Conservation (phyloP, 176 grass and related monocot species). For the Rhipidocladum racemiflorum region DNA sequence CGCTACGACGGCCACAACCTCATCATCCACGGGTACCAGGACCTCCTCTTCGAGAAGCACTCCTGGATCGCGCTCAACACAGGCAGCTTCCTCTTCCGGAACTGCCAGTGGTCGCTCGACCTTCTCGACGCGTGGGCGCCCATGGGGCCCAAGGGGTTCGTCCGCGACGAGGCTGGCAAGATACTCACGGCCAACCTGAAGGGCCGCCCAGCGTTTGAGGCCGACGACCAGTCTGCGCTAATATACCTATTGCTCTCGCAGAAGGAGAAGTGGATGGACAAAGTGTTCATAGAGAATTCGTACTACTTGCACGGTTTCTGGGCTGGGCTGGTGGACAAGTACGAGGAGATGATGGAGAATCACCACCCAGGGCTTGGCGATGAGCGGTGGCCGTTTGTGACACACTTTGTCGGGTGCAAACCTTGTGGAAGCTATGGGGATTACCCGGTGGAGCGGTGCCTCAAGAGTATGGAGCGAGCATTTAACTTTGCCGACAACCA, state of each 20-base stretch:
- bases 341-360: slow-evolving; percentile 96
- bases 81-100: slow-evolving; percentile 84
- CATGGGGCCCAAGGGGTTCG: slow-evolving; percentile 83
- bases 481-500: slow-evolving; percentile 97
- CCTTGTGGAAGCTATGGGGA: slow-evolving; percentile 91
- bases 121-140: slow-evolving; percentile 79
- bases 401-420: slow-evolving; percentile 94
- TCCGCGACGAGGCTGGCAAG: slow-evolving; percentile 67
- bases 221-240: slow-evolving; percentile 86
- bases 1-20: slow-evolving; percentile 72
- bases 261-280: slow-evolving; percentile 73
- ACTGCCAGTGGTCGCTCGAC: slow-evolving; percentile 88
- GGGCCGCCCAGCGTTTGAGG: slow-evolving; percentile 82
- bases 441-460: slow-evolving; percentile 78
- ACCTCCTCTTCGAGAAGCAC: slow-evolving; percentile 76
- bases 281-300: slow-evolving; percentile 83
- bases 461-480: slow-evolving; percentile 88
- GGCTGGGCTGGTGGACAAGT: slow-evolving; percentile 81
- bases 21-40: slow-evolving; percentile 85
- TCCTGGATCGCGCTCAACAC: slow-evolving; percentile 95
- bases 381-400: slow-evolving; percentile 89
- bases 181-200: slow-evolving; percentile 72
- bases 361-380: slow-evolving; percentile 80
- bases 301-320: slow-evolving; percentile 98
- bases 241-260: slow-evolving; percentile 91